Conservation (phyloP, 495 filamentous ascomycete species). For the Neurospora sp. region DNA sequence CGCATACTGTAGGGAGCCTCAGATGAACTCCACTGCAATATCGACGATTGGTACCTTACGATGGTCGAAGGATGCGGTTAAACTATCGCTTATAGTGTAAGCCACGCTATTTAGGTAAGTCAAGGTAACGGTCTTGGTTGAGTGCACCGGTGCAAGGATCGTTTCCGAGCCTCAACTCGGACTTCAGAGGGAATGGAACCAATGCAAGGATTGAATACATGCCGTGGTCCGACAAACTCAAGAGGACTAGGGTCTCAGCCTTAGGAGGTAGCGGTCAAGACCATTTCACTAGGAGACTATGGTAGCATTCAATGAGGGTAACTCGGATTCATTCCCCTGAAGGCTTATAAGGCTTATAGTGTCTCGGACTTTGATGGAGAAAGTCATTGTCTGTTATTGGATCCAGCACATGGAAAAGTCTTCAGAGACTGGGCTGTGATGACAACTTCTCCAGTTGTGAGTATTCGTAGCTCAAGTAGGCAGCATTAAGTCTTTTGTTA, state of each 20-base stretch:
- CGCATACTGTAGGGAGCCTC: not conserved
- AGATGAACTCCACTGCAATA: not conserved
- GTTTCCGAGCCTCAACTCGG: not conserved
- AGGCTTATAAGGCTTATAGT: not conserved
- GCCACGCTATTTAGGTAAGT: not conserved
- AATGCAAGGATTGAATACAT: not conserved
- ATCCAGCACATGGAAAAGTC: not conserved
- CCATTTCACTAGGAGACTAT: not conserved
- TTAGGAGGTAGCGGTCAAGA: not conserved
- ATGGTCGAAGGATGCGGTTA: not conserved
- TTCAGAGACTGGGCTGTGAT: not conserved
- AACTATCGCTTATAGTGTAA: not conserved
- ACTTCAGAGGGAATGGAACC: not conserved
- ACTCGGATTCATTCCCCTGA: not conserved
- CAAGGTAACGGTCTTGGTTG: not conserved
- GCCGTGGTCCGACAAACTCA: not conserved
- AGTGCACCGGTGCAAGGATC: not conserved
- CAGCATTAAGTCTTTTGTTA: not conserved
- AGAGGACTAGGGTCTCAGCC: not conserved
- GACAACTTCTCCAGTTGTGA: not conserved
- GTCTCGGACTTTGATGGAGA: not conserved
- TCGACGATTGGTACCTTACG: not conserved
- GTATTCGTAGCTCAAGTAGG: not conserved
- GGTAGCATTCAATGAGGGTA: not conserved
- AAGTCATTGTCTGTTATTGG: not conserved